Evolutionary conservation across 306 rosid species (phyloP).

Genomic region (Acacia confusa): DNA sequence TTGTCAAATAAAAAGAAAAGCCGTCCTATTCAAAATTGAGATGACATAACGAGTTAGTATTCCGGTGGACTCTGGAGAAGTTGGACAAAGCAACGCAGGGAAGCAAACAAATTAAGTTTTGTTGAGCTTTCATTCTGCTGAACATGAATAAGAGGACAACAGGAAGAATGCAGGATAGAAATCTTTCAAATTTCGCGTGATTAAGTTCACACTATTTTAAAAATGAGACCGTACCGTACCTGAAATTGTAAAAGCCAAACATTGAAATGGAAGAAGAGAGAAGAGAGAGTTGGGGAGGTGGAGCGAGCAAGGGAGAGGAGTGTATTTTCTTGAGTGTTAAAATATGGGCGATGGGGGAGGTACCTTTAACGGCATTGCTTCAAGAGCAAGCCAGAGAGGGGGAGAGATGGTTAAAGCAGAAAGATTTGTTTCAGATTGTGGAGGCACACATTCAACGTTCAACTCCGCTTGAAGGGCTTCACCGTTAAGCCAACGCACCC

Average conservation of each 20-base stretch:
- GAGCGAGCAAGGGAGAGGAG: neutral
- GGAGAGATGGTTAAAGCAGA: neutral
- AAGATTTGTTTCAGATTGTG: slow-evolving; percentile 34
- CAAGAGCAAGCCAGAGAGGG: slow-evolving; percentile 39
- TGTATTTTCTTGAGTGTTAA: neutral
- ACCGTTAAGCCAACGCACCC: slow-evolving; percentile 25
- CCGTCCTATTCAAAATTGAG: neutral
- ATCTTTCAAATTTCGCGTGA: neutral
- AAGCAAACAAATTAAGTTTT: neutral
- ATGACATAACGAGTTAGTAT: no score
- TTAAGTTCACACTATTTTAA: neutral
- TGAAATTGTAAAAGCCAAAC: neutral
- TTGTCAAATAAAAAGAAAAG: neutral
- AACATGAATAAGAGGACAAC: neutral
- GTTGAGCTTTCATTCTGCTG: neutral
- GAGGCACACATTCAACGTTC: slow-evolving; percentile 43
- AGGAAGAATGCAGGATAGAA: neutral
- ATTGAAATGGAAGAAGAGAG: slow-evolving; percentile 14
- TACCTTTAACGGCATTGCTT: slow-evolving; percentile 69
- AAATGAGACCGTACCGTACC: neutral
- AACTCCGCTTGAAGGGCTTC: slow-evolving; percentile 30
- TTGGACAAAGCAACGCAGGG: neutral
- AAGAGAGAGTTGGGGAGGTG: slow-evolving; percentile 7
- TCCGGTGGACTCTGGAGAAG: neutral
- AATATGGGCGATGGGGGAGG: neutral